phyloP scores from a whole-genome alignment of 805 yeast species.

The Candida insectorum region DNA sequence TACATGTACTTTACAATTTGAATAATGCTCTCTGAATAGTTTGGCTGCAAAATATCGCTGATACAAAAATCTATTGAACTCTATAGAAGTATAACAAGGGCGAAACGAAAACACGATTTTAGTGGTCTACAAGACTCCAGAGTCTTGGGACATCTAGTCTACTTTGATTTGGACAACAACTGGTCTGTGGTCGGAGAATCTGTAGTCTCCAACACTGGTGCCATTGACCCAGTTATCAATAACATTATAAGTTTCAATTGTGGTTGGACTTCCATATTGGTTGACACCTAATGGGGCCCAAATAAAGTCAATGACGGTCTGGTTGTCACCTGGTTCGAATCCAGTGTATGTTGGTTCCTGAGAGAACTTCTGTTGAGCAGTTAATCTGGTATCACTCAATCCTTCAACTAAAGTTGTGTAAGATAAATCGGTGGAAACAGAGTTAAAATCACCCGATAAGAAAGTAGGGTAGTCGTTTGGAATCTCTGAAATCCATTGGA shows the following conservation, averaged over 20 bases:
- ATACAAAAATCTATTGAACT: no score
- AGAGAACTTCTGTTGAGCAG: constrained; percentile 20
- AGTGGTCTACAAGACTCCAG: no score
- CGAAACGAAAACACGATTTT: no score
- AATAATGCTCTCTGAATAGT: no score
- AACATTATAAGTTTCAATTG: constrained; percentile 24
- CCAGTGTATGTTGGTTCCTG: constrained; percentile 39
- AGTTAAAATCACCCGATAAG: constrained; percentile 57
- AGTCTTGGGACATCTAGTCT: no score
- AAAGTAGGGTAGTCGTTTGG: constrained; percentile 36
- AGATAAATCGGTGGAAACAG: constrained; percentile 20
- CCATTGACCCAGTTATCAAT: constrained; percentile 27
- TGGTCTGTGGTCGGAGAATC: constrained; percentile 49
- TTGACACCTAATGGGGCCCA: constrained; percentile 27
- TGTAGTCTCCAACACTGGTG: constrained; percentile 27
- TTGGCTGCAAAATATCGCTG: no score
- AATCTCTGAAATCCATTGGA: constrained; percentile 32
- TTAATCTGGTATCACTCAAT: constrained; percentile 24
- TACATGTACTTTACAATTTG: neutral
- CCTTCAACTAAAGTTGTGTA: constrained; percentile 30
- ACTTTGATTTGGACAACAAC: constrained; percentile 18
- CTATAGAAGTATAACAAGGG: no score
- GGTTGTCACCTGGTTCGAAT: constrained; percentile 23
- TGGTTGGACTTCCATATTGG: constrained; percentile 10
- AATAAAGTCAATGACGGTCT: constrained; percentile 38